These are phyloP conservation scores for Geum urbanum DNA, from an alignment of 306 rosid genomes.

Conservation along the genomic window DNA sequence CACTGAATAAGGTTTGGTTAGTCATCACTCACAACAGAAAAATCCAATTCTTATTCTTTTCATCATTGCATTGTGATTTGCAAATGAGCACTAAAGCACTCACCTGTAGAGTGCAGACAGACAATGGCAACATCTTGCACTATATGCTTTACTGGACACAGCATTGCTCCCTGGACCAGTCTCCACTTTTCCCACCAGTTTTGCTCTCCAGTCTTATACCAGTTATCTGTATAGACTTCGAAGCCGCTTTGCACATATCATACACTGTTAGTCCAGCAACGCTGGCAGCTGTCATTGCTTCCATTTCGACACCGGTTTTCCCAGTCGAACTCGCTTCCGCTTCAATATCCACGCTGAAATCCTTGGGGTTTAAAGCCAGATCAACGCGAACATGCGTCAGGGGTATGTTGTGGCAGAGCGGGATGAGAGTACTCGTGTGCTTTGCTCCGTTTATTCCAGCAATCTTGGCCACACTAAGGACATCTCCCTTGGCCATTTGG, in stretches of 20 bases:
- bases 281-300: slow-evolving; percentile 81
- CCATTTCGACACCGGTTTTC: slow-evolving; percentile 81
- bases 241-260: slow-evolving; percentile 96
- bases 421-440: slow-evolving; percentile 76
- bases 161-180: slow-evolving; percentile 50
- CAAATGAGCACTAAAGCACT: slow-evolving; percentile 7
- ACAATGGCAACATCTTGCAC: neutral
- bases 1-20: neutral
- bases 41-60: neutral
- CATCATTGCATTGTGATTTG: slow-evolving; percentile 1
- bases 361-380: slow-evolving; percentile 48
- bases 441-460: slow-evolving; percentile 93
- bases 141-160: neutral
- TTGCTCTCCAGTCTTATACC: slow-evolving; percentile 60
- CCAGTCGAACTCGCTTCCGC: slow-evolving; percentile 72
- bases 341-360: slow-evolving; percentile 67
- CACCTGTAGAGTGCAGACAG: neutral
- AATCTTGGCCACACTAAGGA: slow-evolving; percentile 74
- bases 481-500: slow-evolving; percentile 76
- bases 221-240: slow-evolving; percentile 62
- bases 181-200: slow-evolving; percentile 91
- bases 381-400: slow-evolving; percentile 63
- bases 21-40: neutral
- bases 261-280: slow-evolving; percentile 76
- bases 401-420: slow-evolving; percentile 72